Evolutionary conservation across 2,329 filamentous ascomycete genomes (phyloP).

Genomic region (Tricladium varicosporioides): DNA sequence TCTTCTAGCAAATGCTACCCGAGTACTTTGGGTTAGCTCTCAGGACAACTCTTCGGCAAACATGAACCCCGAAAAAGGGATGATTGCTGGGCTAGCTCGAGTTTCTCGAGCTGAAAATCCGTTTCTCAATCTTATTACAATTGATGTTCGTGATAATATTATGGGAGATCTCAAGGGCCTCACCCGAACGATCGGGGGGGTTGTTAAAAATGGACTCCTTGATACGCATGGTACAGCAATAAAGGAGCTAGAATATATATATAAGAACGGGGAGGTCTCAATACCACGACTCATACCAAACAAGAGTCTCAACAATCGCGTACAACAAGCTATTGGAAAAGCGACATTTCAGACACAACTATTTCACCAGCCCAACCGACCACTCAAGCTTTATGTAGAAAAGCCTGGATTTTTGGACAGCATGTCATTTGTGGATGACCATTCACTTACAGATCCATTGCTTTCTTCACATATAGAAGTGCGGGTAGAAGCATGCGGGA

Average conservation of each 20-base stretch:
- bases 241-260: constrained; percentile 21
- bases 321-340: constrained; percentile 17
- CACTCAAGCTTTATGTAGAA: constrained; percentile 8
- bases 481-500: constrained; percentile 20
- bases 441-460: not conserved
- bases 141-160: not conserved
- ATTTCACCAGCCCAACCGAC: constrained; percentile 1
- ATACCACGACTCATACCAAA: constrained; percentile 18
- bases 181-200: too few relatives aligned
- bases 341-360: not conserved
- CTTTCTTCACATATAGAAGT: constrained; percentile 8
- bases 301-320: constrained; percentile 17
- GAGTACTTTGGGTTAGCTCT: constrained; percentile 4
- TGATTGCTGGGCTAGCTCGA: constrained; percentile 1
- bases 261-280: constrained; percentile 17
- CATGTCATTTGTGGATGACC: constrained; percentile 14
- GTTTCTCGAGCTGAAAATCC: not conserved
- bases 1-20: not conserved
- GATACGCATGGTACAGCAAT: not conserved
- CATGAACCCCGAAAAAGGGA: constrained; percentile 14
- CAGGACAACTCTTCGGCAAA: not conserved
- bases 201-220: not conserved
- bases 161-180: not conserved
- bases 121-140: not conserved
- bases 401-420: constrained; percentile 16